Conservation (phyloP, 2,329 filamentous ascomycete genomes). For the Colletotrichum karsti region DNA sequence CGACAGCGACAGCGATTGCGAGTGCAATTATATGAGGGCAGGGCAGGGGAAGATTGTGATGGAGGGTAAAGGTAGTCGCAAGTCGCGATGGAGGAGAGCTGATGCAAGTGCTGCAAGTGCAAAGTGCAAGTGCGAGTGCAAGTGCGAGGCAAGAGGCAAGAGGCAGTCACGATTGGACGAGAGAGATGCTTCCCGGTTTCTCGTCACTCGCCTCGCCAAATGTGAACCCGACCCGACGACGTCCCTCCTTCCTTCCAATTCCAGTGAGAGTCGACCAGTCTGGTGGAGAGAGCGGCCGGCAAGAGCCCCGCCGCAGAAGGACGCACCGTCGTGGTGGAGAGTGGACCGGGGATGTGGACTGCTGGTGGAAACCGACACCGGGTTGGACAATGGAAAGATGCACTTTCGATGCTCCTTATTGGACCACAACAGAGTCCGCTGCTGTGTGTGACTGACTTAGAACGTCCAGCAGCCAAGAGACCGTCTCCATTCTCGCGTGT, state of each 20-base stretch:
- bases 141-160: not conserved
- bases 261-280: not conserved
- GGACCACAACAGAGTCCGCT: not conserved
- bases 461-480: not conserved
- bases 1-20: not conserved
- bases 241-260: conserved; percentile 5
- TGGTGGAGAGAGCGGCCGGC: conserved; percentile 2
- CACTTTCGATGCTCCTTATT: not conserved
- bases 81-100: not conserved
- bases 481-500: not conserved
- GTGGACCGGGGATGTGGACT: too few relatives aligned
- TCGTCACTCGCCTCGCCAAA: not conserved
- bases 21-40: not conserved
- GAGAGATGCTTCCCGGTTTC: conserved; percentile 1
- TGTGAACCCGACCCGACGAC: too few relatives aligned
- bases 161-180: conserved; percentile 1
- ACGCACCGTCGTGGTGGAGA: not conserved
- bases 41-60: not conserved
- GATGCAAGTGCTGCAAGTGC: not conserved
- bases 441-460: not conserved
- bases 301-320: not conserved
- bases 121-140: not conserved
- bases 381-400: not conserved
- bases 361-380: not conserved
- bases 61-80: not conserved